These are phyloP conservation scores for Albizia julibrissin DNA, from an alignment of 306 rosid species.

Conservation along the genomic window DNA sequence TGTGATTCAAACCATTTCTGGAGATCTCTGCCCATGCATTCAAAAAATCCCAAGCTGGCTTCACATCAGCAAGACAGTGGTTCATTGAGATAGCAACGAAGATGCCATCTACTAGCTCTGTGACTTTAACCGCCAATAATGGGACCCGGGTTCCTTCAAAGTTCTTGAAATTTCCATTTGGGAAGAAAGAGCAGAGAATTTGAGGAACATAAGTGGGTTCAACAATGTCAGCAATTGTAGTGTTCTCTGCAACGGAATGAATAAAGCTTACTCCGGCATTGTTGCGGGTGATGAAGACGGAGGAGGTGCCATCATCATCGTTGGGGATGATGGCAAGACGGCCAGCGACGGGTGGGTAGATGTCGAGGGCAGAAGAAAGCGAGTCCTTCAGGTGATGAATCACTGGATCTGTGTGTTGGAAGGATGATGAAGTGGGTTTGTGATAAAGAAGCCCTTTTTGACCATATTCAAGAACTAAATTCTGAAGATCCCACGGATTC, in stretches of 20 bases:
- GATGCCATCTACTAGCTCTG: not conserved
- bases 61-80: not conserved
- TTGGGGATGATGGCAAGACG: not conserved
- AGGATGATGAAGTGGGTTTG: not conserved
- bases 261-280: not conserved
- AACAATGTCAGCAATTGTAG: not conserved
- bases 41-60: not conserved
- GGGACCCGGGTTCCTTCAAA: not conserved
- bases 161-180: not conserved
- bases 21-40: not conserved
- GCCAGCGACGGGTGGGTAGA: not conserved
- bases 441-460: not conserved
- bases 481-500: not conserved
- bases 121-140: not conserved
- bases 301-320: not conserved
- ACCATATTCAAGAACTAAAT: not conserved
- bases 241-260: not conserved
- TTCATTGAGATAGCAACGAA: not conserved
- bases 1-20: not conserved
- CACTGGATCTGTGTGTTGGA: not conserved
- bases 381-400: not conserved
- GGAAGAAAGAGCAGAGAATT: conserved; percentile 19
- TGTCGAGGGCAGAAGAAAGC: not conserved
- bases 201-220: not conserved
- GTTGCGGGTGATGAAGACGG: not conserved